Evolutionary conservation across 2,329 filamentous ascomycete species (phyloP).

Genomic region (Bisporella sp.): DNA sequence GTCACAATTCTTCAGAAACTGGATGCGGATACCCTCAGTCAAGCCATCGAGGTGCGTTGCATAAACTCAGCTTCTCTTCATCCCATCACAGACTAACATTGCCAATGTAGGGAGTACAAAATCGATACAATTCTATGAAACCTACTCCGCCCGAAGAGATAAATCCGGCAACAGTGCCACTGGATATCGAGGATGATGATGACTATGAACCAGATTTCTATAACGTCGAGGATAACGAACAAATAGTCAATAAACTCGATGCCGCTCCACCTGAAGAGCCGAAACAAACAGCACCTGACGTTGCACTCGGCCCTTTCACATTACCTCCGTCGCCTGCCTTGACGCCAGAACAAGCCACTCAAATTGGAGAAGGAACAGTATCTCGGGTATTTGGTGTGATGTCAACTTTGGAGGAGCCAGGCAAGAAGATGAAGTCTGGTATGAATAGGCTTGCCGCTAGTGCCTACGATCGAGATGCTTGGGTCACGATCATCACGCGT

Average conservation of each 20-base stretch:
- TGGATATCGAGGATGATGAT: slow-evolving; percentile 58
- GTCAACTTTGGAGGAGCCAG: slow-evolving; percentile 61
- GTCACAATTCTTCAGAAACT: slow-evolving; percentile 69
- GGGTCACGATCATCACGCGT: slow-evolving; percentile 81
- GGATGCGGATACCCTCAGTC: slow-evolving; percentile 59
- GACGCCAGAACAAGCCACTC: slow-evolving; percentile 62
- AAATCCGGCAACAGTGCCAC: slow-evolving; percentile 50
- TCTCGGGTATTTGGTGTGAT: slow-evolving; percentile 74
- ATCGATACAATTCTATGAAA: slow-evolving; percentile 33
- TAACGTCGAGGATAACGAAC: slow-evolving; percentile 64
- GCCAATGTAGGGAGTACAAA: slow-evolving; percentile 40
- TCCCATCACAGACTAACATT: neutral
- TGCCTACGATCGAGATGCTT: slow-evolving; percentile 78
- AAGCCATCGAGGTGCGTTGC: slow-evolving; percentile 60
- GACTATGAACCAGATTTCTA: slow-evolving; percentile 89
- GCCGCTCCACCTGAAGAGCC: slow-evolving; percentile 53
- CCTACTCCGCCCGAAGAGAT: slow-evolving; percentile 26
- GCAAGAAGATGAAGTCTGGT: slow-evolving; percentile 60
- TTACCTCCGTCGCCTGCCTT: slow-evolving; percentile 71
- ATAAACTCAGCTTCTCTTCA: neutral
- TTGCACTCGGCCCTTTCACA: slow-evolving; percentile 65
- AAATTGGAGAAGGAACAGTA: slow-evolving; percentile 68
- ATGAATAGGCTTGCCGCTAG: slow-evolving; percentile 80
- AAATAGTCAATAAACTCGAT: slow-evolving; percentile 72
- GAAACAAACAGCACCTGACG: slow-evolving; percentile 36